Evolutionary conservation across 352 stramenopile species (phyloP), one percentile per base, ranked within the genome.

Genomic region (Poterioochromonas sp.): DNA sequence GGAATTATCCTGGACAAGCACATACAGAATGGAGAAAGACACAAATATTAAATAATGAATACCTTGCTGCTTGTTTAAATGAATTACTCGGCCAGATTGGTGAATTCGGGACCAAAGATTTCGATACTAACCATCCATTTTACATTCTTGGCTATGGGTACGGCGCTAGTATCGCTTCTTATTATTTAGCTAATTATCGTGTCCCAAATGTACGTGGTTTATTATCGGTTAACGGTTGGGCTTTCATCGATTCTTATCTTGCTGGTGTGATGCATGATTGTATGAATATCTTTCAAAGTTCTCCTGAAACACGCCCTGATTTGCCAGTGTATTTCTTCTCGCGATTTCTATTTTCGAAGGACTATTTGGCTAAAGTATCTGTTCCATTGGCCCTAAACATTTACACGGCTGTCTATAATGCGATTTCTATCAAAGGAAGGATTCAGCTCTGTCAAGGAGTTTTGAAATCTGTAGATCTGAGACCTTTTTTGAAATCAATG

Each of bases 1-100:
- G 93, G 91, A 98, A 98, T 83, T 97, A 97, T 83, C 93, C 93
- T 0, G 93, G 93, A 11, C 93, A 98, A 82, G 93, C 93, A 0
- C 96, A 95, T 81, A 97, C 92, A 32, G 88, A 92, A 35, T 98
- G 92, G 90, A 84, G 89, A 15, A 83, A 87, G 35, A 90, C 92
- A 1, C 86, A 88, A 53, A 47, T 92, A 49, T 87, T 98, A 60
- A 95, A 97, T 84, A 98, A 97, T 82, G 86, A 87, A 34, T 97
- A 91, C 82, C 87, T 95, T 49, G 86, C 88, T 0, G 80, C 86
- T 40, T 96, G 92, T 76, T 83, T 98, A 15, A 82, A 88, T 34
- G 88, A 90, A 43, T 80, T 98, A 12, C 79, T 98, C 5, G 77
- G 85, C 34, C 85, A 94, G 76, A 76, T 89, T 41, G 83, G 83